Evolutionary conservation across 306 rosid genomes (phyloP).

Genomic region (Vicia sativa): DNA sequence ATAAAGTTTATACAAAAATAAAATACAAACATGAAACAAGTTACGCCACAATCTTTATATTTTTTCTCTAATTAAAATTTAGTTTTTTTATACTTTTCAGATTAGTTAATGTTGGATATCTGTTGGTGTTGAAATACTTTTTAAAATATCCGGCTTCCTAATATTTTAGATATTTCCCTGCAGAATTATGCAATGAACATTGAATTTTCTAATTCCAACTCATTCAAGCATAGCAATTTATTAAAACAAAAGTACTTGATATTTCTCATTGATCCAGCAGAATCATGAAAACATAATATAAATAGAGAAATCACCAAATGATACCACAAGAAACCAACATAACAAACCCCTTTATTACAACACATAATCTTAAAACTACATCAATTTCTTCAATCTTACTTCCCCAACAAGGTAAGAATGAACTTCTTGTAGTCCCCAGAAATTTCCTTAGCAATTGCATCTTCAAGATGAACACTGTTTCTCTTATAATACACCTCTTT

Average conservation of each 20-base stretch:
- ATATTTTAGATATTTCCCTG: too few species aligned
- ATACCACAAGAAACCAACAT: constrained; percentile 15
- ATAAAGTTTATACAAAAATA: too few species aligned
- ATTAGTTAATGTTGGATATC: too few species aligned
- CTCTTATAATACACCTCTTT: constrained; percentile 60
- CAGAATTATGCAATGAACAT: too few species aligned
- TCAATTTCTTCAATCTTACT: constrained; percentile 38
- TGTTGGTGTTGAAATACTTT: too few species aligned
- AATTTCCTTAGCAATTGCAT: constrained; percentile 65
- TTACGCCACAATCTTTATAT: too few species aligned
- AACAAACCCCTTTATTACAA: constrained; percentile 28
- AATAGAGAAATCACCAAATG: constrained; percentile 8
- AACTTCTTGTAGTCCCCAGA: constrained; percentile 74
- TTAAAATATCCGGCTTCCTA: too few species aligned
- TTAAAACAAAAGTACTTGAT: not conserved
- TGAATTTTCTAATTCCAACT: too few species aligned
- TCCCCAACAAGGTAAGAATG: constrained; percentile 73
- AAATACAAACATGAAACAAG: too few species aligned
- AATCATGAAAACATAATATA: not conserved
- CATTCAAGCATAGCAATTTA: not conserved
- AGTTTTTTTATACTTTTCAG: too few species aligned
- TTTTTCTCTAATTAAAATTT: too few species aligned
- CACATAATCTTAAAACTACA: constrained; percentile 4
- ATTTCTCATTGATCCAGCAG: not conserved
- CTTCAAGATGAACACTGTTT: constrained; percentile 59